phyloP scores from a whole-genome alignment of 345 rosid genomes.

The Aquilaria sinensis region DNA sequence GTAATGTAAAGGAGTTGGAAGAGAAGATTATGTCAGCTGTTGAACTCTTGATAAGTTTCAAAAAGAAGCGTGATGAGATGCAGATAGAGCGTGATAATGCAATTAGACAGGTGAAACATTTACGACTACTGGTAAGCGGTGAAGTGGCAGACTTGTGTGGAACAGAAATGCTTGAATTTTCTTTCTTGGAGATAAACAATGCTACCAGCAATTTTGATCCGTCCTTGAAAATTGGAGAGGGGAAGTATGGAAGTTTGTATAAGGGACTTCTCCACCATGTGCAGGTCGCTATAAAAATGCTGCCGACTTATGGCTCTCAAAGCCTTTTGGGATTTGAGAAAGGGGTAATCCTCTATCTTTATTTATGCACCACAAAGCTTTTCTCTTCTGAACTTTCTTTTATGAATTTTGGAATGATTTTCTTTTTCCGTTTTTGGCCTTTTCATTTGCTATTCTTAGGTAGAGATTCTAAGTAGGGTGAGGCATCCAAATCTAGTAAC shows the following conservation, averaged over 20 bases:
- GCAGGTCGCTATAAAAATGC: slow-evolving; percentile 81
- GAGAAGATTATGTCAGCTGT: slow-evolving; percentile 80
- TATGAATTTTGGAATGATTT: not conserved
- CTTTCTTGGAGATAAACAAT: slow-evolving; percentile 72
- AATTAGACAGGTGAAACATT: slow-evolving; percentile 30
- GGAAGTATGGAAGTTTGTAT: slow-evolving; percentile 71
- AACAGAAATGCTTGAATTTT: slow-evolving; percentile 58
- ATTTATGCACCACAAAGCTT: not conserved
- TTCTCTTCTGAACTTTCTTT: not conserved
- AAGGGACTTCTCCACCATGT: slow-evolving; percentile 62
- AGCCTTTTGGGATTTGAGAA: slow-evolving; percentile 49
- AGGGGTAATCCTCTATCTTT: slow-evolving; percentile 35
- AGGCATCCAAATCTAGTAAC: slow-evolving; percentile 88
- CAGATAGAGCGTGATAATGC: slow-evolving; percentile 47
- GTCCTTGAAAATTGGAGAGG: slow-evolving; percentile 80
- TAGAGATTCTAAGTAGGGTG: slow-evolving; percentile 66
- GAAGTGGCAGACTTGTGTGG: slow-evolving; percentile 35
- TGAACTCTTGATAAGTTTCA: slow-evolving; percentile 68
- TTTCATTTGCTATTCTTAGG: slow-evolving; percentile 28
- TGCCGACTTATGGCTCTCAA: slow-evolving; percentile 70
- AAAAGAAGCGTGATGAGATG: slow-evolving; percentile 63
- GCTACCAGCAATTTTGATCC: slow-evolving; percentile 74
- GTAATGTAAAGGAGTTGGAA: slow-evolving; percentile 48
- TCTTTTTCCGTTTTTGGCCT: slow-evolving; percentile 1
- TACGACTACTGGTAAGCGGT: slow-evolving; percentile 32